Evolutionary conservation across 225 moss, liverwort and hornwort species (phyloP).

Genomic region (Physcomitrellopsis africana): DNA sequence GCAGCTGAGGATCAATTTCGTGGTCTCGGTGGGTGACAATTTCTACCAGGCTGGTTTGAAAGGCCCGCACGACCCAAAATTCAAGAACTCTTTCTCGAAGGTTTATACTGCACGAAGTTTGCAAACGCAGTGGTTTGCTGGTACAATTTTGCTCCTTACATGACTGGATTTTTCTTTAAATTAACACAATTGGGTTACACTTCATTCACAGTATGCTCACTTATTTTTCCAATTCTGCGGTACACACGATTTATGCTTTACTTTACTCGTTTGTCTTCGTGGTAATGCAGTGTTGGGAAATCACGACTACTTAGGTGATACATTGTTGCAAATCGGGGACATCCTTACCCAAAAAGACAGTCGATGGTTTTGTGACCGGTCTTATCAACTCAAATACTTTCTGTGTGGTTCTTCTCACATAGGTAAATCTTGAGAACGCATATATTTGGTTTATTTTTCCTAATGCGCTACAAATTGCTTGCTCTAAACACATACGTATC

Average conservation of each 20-base stretch:
- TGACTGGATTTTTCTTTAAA: neutral
- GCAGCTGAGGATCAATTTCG: conserved; percentile 59
- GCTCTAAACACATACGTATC: too few relatives aligned
- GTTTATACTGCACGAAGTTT: conserved; percentile 74
- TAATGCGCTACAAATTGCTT: too few relatives aligned
- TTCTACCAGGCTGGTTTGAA: conserved; percentile 73
- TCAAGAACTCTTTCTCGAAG: conserved; percentile 70
- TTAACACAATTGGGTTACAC: neutral
- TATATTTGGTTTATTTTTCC: neutral
- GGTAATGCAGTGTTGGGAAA: conserved; percentile 39
- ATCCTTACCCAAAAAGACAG: conserved; percentile 52
- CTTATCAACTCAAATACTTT: conserved; percentile 63
- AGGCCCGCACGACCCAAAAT: conserved; percentile 68
- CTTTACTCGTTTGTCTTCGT: too few relatives aligned
- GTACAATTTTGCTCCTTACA: conserved; percentile 28
- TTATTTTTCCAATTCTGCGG: too few relatives aligned
- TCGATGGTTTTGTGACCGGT: conserved; percentile 77
- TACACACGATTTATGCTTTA: too few relatives aligned
- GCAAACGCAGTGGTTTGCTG: conserved; percentile 82
- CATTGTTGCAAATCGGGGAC: conserved; percentile 64
- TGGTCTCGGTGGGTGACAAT: conserved; percentile 77
- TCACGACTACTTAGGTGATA: conserved; percentile 83
- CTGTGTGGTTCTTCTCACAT: conserved; percentile 36
- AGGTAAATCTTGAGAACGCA: conserved; percentile 20
- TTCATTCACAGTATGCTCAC: conserved; percentile 11